Evolutionary conservation across 352 stramenopile species (phyloP).

Genomic region (Pythium diclinum): DNA sequence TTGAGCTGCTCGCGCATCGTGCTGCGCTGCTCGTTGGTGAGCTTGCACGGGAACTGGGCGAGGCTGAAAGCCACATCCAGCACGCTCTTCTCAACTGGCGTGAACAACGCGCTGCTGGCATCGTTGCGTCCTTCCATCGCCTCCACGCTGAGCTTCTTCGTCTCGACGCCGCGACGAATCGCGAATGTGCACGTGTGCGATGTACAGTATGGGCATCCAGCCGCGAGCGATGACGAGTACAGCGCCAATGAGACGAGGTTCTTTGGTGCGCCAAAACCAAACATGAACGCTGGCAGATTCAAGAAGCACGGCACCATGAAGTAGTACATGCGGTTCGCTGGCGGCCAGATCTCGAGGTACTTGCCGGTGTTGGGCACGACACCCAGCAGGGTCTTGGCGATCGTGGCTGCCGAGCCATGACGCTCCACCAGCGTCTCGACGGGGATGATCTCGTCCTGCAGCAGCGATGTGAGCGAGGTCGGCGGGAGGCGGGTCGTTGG

Average conservation of each 20-base stretch:
- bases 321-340: constrained; percentile 25
- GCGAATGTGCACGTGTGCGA: constrained; percentile 25
- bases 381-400: constrained; percentile 21
- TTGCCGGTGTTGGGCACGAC: constrained; percentile 27
- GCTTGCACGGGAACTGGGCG: constrained; percentile 23
- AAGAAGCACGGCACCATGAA: constrained; percentile 26
- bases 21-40: constrained; percentile 19
- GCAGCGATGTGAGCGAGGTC: constrained; percentile 20
- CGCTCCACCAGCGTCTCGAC: constrained; percentile 18
- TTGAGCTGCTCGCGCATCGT: constrained; percentile 10
- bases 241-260: constrained; percentile 20
- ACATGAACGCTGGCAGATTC: constrained; percentile 21
- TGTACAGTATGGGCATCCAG: constrained; percentile 24
- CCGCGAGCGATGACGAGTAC: constrained; percentile 21
- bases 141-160: constrained; percentile 18
- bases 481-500: constrained; percentile 17
- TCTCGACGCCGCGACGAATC: constrained; percentile 15
- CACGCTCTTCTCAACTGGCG: constrained; percentile 19
- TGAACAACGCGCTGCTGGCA: constrained; percentile 13
- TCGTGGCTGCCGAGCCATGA: constrained; percentile 18
- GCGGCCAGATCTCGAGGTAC: constrained; percentile 25
- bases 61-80: constrained; percentile 18
- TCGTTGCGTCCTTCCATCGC: constrained; percentile 16
- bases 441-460: constrained; percentile 20
- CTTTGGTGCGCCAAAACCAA: constrained; percentile 24